Base-by-base conservation (phyloP, 177 flowering plant species). In the Vitis hybrid region DNA sequence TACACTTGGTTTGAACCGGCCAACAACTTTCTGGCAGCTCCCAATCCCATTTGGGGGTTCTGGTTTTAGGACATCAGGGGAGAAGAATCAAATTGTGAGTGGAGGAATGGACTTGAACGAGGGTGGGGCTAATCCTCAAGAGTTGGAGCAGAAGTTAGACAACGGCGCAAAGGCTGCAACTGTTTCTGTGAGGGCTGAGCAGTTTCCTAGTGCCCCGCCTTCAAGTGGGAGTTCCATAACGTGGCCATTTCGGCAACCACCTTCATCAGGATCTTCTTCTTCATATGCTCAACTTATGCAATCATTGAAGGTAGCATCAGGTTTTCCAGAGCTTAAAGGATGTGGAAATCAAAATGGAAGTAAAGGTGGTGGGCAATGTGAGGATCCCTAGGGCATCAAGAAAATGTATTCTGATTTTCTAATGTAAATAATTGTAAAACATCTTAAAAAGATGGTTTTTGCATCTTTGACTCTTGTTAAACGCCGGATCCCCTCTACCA, bases 41-140 rank as follows among this genome's bases (percentile, higher is more conserved):
- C 87, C 75, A 74, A 71, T 60, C 75, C 80, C 82, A 1, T 74
- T 69, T 62, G 82, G 80, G 59, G 27, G 61, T 48, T 66, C 83
- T 63, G 73, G 65, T 65, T 52, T 61, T 20, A 76, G 66, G 68
- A 30, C 68, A 41, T 11, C 69, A 3, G 85, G 78, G 14, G 85
- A 84, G 54, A 83, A 65, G 67, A 76, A 49, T 72, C 80, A 58
- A 66, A 80, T 12, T 71, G 66, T 10, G 8, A 14, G 58, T 35
- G 79, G 74, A 73, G 86, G 80, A 32, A 73, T 77, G 65, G 87
- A 83, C 24, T 73, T 76, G 8, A 82, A 77, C 57, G 83, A 84
- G 50, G 14, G 50, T 11, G 81, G 71, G 46, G 27, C 69, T 20
- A 79, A 68, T 55, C 61, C 51, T 53, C 76, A 80, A 46, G 84